Base-by-base conservation (phyloP, 1,284 basidiomycete species). In the Volvariella surrecta region DNA sequence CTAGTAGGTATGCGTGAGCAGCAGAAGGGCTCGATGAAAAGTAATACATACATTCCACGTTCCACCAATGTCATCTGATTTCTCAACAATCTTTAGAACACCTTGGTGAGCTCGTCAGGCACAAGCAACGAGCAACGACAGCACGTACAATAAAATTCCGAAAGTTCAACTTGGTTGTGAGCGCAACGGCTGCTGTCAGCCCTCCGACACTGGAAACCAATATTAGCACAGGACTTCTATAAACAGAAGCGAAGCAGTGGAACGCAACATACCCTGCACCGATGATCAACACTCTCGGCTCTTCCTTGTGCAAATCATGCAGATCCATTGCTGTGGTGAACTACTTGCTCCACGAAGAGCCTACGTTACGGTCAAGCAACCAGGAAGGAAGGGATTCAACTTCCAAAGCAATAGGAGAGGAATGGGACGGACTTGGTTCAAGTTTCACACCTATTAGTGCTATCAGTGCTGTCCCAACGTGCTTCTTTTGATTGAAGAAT, bases 241-340 rank as follows among this genome's bases (percentile, higher is more conserved):
- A 35, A 35, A 4, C 34, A 6, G 6, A 15, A 28, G 6, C 6
- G 6, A 28, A 6, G 11, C 11, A 28, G 6, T 6, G 24, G 24
- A 39, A n/a, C 52, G 54, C 48, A 34, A 51, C 63, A 41, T 39
- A 67, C 67, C 67, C 67, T 37, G 64, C 60, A 13, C 67, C 67
- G 35, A 68, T 57, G 21, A 68, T 61, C 2, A 58, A 54, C 4
- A 65, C 51, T 42, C 51, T 54, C n/a, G 59, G 47, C 34, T 35
- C 7, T 6, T 19, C 18, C 34, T 35, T 35, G 24, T 28, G 6
- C 6, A 28, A 11, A 28, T 11, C 11, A 11, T 28, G 24, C 11
- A 28, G 11, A 11, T 11, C 11, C 24, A 28, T 28, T 28, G 24
- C n/a, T n/a, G n/a, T n/a, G n/a, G n/a, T n/a, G n/a, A n/a, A n/a